These are phyloP conservation scores for Peribolospora baueri DNA, from an alignment of 768 basidiomycete species.

Conservation along the genomic window DNA sequence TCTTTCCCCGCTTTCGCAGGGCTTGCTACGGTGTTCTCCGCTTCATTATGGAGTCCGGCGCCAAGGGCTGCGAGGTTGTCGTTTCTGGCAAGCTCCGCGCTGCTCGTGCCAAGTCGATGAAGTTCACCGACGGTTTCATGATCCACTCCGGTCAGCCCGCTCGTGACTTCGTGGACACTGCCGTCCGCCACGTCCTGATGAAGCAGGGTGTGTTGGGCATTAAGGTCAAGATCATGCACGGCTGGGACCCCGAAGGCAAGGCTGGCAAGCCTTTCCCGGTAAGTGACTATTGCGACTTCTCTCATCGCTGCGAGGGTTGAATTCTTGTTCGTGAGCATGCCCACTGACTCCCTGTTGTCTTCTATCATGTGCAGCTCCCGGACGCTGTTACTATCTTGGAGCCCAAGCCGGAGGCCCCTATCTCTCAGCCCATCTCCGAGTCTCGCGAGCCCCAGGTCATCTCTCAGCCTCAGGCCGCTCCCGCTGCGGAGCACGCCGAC, in stretches of 20 bases:
- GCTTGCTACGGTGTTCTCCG: slow-evolving; percentile 99
- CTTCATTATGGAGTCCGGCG: slow-evolving; percentile 99
- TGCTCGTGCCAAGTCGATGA: slow-evolving; percentile 99
- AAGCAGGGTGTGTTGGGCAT: slow-evolving; percentile 98
- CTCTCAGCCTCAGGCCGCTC: slow-evolving; percentile 1
- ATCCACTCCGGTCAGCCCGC: slow-evolving; percentile 78
- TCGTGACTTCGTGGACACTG: slow-evolving; percentile 86
- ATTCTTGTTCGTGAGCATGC: no score
- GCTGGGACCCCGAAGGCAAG: slow-evolving; percentile 72
- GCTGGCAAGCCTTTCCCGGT: slow-evolving; percentile 87
- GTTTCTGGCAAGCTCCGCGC: slow-evolving; percentile 99
- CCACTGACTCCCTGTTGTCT: not conserved
- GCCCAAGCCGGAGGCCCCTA: slow-evolving; percentile 14
- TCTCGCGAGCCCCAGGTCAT: not conserved
- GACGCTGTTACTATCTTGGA: slow-evolving; percentile 4
- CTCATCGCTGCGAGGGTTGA: no score
- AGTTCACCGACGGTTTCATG: slow-evolving; percentile 96
- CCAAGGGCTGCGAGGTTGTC: slow-evolving; percentile 98
- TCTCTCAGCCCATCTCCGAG: slow-evolving; percentile 4
- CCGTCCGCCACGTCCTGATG: slow-evolving; percentile 90
- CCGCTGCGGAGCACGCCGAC: not conserved
- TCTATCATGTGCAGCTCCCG: no score
- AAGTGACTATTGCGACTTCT: slow-evolving; percentile 43
- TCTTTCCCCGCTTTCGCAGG: slow-evolving; percentile 21
- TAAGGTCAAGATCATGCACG: slow-evolving; percentile 99